Evolutionary conservation across 805 yeast genomes (phyloP).

Genomic region (Jamesozyma spencerorum): DNA sequence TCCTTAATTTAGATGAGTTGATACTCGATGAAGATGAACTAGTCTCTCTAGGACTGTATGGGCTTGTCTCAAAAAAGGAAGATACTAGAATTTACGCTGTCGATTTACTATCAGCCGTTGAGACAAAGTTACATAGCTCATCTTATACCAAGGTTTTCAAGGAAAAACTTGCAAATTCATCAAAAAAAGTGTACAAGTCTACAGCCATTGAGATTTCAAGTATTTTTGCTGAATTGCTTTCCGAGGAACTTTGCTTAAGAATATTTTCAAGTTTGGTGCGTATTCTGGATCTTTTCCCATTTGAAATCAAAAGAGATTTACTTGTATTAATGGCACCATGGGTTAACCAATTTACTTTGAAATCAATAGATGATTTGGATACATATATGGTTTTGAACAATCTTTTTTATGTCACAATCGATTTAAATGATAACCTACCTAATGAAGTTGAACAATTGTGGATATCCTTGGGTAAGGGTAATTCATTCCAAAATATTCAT

Average conservation of each 20-base stretch:
- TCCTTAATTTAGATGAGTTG: constrained; percentile 40
- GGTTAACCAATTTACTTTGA: constrained; percentile 75
- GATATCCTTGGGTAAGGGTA: constrained; percentile 83
- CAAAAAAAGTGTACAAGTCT: constrained; percentile 78
- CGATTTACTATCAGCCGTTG: constrained; percentile 57
- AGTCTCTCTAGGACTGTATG: constrained; percentile 65
- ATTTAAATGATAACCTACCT: constrained; percentile 62
- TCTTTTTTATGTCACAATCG: constrained; percentile 74
- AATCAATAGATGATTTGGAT: constrained; percentile 36
- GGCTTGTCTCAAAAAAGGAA: constrained; percentile 63
- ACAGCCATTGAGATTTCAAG: constrained; percentile 74
- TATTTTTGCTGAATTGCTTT: constrained; percentile 51
- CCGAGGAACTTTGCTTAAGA: constrained; percentile 49
- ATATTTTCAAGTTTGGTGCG: constrained; percentile 66
- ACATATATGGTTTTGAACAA: constrained; percentile 68
- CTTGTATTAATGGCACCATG: constrained; percentile 80
- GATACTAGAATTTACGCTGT: constrained; percentile 68
- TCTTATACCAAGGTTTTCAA: constrained; percentile 48
- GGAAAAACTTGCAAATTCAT: constrained; percentile 63
- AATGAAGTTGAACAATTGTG: constrained; percentile 90
- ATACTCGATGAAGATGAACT: constrained; percentile 54
- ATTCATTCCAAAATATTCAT: constrained; percentile 57
- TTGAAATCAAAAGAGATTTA: constrained; percentile 62
- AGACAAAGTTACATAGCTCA: constrained; percentile 46
- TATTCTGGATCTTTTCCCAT: constrained; percentile 51